Conservation (phyloP, 1,139 yeast species). For the Pichia sp. region DNA sequence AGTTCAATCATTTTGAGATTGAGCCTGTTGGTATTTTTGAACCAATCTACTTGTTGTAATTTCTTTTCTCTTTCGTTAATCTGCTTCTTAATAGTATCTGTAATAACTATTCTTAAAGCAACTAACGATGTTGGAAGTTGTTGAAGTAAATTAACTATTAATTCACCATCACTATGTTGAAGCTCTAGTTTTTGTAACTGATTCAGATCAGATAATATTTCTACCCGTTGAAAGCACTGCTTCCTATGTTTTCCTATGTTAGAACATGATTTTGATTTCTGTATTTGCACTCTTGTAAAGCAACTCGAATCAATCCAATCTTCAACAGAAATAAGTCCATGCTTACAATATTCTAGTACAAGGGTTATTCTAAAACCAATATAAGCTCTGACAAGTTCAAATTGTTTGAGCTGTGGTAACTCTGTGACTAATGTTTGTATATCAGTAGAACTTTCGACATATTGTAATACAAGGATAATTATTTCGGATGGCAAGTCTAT, state of each 20-base stretch:
- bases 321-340: neutral
- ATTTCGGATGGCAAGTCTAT: neutral
- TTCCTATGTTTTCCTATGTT: too few species aligned
- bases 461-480: neutral
- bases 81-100: neutral
- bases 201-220: too few species aligned
- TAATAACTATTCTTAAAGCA: neutral
- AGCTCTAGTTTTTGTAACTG: too few species aligned
- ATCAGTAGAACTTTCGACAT: neutral
- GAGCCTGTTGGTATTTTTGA: too few species aligned
- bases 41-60: too few species aligned
- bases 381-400: neutral
- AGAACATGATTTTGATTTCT: too few species aligned
- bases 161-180: too few species aligned
- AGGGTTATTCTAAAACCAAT: neutral
- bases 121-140: neutral
- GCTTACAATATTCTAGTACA: neutral
- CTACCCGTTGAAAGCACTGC: too few species aligned
- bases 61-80: too few species aligned
- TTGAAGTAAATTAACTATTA: too few species aligned
- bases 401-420: neutral
- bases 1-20: slow-evolving; percentile 8
- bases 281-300: too few species aligned
- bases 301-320: too few species aligned
- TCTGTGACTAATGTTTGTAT: neutral